Evolutionary conservation across 228 moss, liverwort and hornwort genomes (phyloP), one percentile per base, ranked within the genome.

Genomic region (Sphagnum fallax): DNA sequence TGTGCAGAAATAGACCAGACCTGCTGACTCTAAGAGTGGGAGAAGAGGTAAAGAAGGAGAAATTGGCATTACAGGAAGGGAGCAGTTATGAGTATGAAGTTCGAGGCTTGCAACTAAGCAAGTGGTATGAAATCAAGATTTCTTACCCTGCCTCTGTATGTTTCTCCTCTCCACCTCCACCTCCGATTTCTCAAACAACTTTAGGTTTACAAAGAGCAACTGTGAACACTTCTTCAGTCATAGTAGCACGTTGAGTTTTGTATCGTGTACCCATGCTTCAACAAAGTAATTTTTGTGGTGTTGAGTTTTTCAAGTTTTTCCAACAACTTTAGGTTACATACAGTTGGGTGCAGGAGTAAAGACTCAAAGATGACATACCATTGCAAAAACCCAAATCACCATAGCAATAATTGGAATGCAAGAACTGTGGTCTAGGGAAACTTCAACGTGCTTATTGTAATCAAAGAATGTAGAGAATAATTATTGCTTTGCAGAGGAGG

Each of bases 51-150:
- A 70, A 64, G 61, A 60, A 74, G 48, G 92, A 95, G 65, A 82
- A 68, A 51, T 78, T 90, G n/a, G 68, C 87, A 16, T 82, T 86
- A 16, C 75, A 61, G 53, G 86, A 80, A 63, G 87, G 95, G 32
- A 89, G 89, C 62, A 76, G 84, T 64, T 80, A 90, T 49, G 77
- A 90, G 49, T 92, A 92, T 77, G 78, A 88, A 69, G 78, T 92
- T 12, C 69, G 73, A 75, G 83, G 90, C 82, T 73, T 95, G 87
- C 86, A 79, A 81, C 79, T 74, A 68, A 76, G 81, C 70, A 83
- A 79, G 83, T 87, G 87, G 85, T 95, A 95, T 75, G 95, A 95
- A 88, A 82, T 92, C 85, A 95, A 95, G 89, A 89, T 95, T 67
- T 95, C 95, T 74, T 92, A 95, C 84, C 95, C 90, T 82, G 82